These are phyloP conservation scores for Dothistroma septosporum DNA, from an alignment of 2,329 filamentous ascomycete genomes.

Conservation along the genomic window DNA sequence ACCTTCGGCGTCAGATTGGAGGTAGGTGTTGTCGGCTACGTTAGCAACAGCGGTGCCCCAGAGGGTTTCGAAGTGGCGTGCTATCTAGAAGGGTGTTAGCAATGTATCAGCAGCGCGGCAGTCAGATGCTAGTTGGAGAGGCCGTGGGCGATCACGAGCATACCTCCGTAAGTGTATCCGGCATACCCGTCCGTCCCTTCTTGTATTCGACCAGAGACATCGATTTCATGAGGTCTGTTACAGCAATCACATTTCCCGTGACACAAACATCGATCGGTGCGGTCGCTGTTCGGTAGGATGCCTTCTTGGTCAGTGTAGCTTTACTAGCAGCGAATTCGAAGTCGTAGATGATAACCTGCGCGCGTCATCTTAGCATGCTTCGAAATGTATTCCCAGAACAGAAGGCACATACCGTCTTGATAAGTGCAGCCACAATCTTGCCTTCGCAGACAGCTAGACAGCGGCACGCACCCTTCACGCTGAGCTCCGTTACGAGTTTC, in stretches of 20 bases:
- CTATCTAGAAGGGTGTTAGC: constrained; percentile 38
- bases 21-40: constrained; percentile 68
- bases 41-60: constrained; percentile 78
- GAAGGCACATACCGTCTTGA: constrained; percentile 66
- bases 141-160: background rate
- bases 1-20: constrained; percentile 81
- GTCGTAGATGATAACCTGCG: constrained; percentile 56
- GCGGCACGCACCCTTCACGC: constrained; percentile 75
- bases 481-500: constrained; percentile 65
- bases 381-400: constrained; percentile 14
- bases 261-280: constrained; percentile 78
- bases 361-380: background rate
- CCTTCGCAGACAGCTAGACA: constrained; percentile 70
- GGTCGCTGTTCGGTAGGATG: constrained; percentile 75
- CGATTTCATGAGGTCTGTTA: constrained; percentile 93
- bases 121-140: background rate
- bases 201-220: constrained; percentile 72
- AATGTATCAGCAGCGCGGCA: background rate
- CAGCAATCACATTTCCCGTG: constrained; percentile 68
- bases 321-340: constrained; percentile 51
- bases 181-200: constrained; percentile 49
- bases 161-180: constrained; percentile 62
- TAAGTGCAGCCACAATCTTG: constrained; percentile 78
- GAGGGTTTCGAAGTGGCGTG: constrained; percentile 72
- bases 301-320: constrained; percentile 62